Evolutionary conservation across 495 filamentous ascomycete species (phyloP).

Genomic region (Podospora appendiculata): DNA sequence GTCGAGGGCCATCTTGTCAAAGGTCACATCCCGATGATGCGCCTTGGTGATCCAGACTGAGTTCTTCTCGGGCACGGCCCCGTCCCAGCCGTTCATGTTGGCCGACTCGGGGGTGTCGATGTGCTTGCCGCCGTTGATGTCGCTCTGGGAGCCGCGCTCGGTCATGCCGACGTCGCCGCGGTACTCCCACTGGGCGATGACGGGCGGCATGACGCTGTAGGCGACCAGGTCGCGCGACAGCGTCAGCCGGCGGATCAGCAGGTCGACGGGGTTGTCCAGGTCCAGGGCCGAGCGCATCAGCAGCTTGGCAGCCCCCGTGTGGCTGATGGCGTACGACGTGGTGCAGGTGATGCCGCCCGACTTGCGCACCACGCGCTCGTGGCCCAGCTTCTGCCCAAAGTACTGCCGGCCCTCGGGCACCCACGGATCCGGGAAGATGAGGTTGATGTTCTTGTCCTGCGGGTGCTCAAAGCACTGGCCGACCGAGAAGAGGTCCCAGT

Average conservation of each 20-base stretch:
- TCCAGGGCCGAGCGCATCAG: conserved; percentile 9
- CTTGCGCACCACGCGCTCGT: conserved; percentile 12
- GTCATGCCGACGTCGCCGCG: conserved; percentile 7
- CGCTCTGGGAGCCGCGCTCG: conserved; percentile 10
- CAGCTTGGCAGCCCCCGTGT: conserved; percentile 13
- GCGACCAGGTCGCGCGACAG: conserved; percentile 7
- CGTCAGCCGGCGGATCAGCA: conserved; percentile 5
- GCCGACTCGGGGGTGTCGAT: conserved; percentile 7
- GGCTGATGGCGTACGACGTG: conserved; percentile 12
- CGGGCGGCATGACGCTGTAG: conserved; percentile 10
- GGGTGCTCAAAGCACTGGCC: conserved; percentile 14
- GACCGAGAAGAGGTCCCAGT: conserved; percentile 13
- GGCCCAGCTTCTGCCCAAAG: conserved; percentile 3
- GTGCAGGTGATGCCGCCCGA: conserved; percentile 11
- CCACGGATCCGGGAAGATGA: conserved; percentile 3
- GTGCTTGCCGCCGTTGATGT: conserved; percentile 16
- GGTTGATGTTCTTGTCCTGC: conserved; percentile 5
- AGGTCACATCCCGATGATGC: conserved; percentile 10
- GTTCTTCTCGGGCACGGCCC: conserved; percentile 1
- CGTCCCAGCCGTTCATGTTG: conserved; percentile 10
- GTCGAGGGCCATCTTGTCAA: conserved; percentile 10
- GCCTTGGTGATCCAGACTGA: conserved; percentile 10
- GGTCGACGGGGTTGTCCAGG: conserved; percentile 12
- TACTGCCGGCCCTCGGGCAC: conserved; percentile 5
- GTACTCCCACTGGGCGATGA: conserved; percentile 17